Conservation (phyloP, 495 filamentous ascomycete genomes). For the Parachaetomium inaequale region DNA sequence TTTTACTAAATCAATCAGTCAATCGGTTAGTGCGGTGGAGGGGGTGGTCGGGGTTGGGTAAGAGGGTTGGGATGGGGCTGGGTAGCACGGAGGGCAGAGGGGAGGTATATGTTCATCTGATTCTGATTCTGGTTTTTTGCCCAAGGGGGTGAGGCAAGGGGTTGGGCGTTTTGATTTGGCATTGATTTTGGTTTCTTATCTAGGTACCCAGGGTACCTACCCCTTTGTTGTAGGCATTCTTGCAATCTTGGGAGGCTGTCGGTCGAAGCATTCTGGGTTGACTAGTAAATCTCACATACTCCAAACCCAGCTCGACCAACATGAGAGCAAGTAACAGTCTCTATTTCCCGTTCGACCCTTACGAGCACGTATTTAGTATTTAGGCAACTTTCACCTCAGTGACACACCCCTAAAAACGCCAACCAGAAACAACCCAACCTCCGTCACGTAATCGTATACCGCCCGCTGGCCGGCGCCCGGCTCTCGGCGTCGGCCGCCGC, state of each 20-base stretch:
- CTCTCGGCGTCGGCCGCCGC: slow-evolving; percentile 83
- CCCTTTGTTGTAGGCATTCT: too few species aligned
- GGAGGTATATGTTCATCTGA: neutral
- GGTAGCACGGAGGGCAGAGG: neutral
- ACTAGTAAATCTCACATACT: too few species aligned
- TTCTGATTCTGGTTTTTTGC: neutral
- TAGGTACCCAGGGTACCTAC: too few species aligned
- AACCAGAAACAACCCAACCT: neutral
- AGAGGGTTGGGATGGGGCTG: neutral
- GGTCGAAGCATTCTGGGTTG: too few species aligned
- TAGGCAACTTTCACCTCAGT: neutral
- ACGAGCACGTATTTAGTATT: neutral
- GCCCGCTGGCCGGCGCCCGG: slow-evolving; percentile 72
- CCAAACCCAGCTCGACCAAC: too few species aligned
- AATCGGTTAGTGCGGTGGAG: too few species aligned
- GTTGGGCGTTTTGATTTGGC: neutral
- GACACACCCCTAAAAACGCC: neutral
- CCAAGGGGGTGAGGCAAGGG: neutral
- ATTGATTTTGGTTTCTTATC: neutral
- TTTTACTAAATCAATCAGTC: neutral
- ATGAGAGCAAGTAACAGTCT: too few species aligned
- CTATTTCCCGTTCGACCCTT: too few species aligned
- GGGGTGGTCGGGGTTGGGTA: neutral
- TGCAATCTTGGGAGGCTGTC: too few species aligned
- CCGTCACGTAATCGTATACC: slow-evolving; percentile 82